A percentile compares a stretch with the other conserved stretches of the same genome.
Conservation (phyloP, 306 rosid species). For the peach (Prunus persica) region Prunus_persica_NCBIv2 NC_034014.1:3117001-3117500, state of each 20-base stretch:
- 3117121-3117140: background rate
- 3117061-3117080: background rate
- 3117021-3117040: background rate
- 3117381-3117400: background rate
- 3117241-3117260: too few species aligned
- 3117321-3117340: slow-evolving; percentile 15
- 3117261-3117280: background rate
- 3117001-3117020: background rate
- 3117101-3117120: background rate
- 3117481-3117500: slow-evolving; percentile 15
- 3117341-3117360: slow-evolving; percentile 5
- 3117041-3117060: background rate
- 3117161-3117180: background rate
- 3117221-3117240: slow-evolving; percentile 5
- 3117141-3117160: background rate
- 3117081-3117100: background rate
- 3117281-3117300: background rate
- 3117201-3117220: background rate
- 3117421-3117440: slow-evolving; percentile 21
- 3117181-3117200: background rate
- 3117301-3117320: background rate
- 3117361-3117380: slow-evolving; percentile 10
- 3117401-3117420: slow-evolving; percentile 4
- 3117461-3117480: slow-evolving; percentile 35
- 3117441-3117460: slow-evolving; percentile 10